A percentile compares a stretch with the other conserved stretches of the same genome.
These are phyloP conservation scores for Escovopsis sp. DNA, from an alignment of 2,329 filamentous ascomycete species.

Conservation along the genomic window DNA sequence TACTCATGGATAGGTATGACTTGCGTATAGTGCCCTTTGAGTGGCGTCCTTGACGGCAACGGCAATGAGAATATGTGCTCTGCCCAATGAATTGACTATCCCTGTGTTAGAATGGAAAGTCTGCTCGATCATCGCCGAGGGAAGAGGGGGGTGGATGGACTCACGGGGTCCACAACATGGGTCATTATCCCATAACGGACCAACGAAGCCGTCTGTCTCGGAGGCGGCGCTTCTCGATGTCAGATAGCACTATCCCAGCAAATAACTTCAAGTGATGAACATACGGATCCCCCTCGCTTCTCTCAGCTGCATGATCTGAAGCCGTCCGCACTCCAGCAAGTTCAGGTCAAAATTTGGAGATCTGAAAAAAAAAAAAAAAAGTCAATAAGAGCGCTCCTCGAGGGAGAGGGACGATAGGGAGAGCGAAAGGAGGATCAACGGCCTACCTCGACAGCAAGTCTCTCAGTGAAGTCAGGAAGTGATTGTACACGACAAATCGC, in stretches of 20 bases:
- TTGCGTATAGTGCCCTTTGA: slow-evolving; percentile 27
- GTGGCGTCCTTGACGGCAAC: slow-evolving; percentile 33
- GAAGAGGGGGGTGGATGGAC: slow-evolving; percentile 4
- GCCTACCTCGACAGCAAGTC: slow-evolving; percentile 40
- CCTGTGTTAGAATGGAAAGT: too few species aligned
- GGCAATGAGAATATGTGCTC: slow-evolving; percentile 44
- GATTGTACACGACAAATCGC: slow-evolving; percentile 41
- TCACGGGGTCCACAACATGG: slow-evolving; percentile 10
- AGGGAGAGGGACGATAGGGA: neutral
- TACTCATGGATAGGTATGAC: slow-evolving; percentile 2
- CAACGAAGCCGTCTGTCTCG: slow-evolving; percentile 19
- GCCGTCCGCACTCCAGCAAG: slow-evolving; percentile 32
- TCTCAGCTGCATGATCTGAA: slow-evolving; percentile 36
- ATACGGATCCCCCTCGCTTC: slow-evolving; percentile 38
- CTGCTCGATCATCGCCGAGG: slow-evolving; percentile 4
- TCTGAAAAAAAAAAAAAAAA: slow-evolving; percentile 13
- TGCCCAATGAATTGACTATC: slow-evolving; percentile 42
- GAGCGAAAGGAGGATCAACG: too few species aligned
- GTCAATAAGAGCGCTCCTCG: too few species aligned
- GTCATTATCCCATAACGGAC: slow-evolving; percentile 18
- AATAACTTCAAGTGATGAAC: too few species aligned
- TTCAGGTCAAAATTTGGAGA: slow-evolving; percentile 41
- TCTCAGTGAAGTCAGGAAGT: slow-evolving; percentile 34
- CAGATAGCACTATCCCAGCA: too few species aligned
- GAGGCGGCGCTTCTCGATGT: slow-evolving; percentile 16